A percentile compares a stretch with the other conserved stretches of the same genome.
phyloP scores from a whole-genome alignment of 306 rosid genomes.

The Coriaria nepalensis region DNA sequence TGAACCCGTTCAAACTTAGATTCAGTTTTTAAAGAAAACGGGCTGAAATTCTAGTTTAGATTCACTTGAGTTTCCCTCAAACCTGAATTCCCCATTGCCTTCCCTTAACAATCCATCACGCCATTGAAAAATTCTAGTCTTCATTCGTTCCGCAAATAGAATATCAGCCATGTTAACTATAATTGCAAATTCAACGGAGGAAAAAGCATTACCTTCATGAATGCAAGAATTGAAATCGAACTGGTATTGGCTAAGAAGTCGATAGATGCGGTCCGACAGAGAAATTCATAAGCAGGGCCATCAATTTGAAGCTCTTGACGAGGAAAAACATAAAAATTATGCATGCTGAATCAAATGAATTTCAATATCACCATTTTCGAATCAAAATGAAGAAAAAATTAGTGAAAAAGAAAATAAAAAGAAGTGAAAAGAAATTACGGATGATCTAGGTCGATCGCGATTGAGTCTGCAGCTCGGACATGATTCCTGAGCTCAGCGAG shows the following conservation, averaged over 20 bases:
- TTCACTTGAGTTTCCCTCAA: constrained; percentile 30
- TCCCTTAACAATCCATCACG: constrained; percentile 50
- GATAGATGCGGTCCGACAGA: constrained; percentile 80
- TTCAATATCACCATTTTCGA: not conserved
- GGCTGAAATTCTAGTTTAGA: constrained; percentile 50
- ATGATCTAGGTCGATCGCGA: constrained; percentile 83
- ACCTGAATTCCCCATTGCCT: constrained; percentile 26
- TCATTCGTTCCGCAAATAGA: constrained; percentile 68
- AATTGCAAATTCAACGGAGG: not conserved
- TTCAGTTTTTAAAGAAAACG: constrained; percentile 76
- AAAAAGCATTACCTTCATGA: constrained; percentile 43
- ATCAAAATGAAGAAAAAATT: constrained; percentile 1
- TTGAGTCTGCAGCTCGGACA: constrained; percentile 66
- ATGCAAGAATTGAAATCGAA: constrained; percentile 84
- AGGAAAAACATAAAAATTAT: constrained; percentile 82
- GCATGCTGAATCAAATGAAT: constrained; percentile 25
- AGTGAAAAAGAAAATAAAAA: not conserved
- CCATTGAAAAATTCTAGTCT: constrained; percentile 64
- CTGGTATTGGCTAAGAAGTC: constrained; percentile 88
- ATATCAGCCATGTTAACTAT: constrained; percentile 37
- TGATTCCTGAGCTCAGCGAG: constrained; percentile 55
- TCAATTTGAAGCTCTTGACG: constrained; percentile 47
- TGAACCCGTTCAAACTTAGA: constrained; percentile 60
- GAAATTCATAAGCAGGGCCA: constrained; percentile 53
- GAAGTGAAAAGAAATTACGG: constrained; percentile 36